Evolutionary conservation across 2,329 filamentous ascomycete species (phyloP), one percentile per base, ranked within the genome.

Genomic region (Cladosporium sp.): DNA sequence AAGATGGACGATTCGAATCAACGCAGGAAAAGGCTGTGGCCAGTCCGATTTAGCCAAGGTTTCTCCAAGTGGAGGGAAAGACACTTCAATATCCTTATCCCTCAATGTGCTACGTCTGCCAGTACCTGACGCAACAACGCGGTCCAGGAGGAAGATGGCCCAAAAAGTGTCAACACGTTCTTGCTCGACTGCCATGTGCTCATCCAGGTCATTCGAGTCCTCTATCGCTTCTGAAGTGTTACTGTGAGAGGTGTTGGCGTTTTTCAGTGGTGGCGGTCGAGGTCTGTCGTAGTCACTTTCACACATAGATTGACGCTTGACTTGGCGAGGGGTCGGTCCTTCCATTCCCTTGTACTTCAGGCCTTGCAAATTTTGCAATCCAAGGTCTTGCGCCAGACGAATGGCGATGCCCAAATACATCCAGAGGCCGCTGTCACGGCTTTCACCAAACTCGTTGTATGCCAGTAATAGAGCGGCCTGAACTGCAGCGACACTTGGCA

Each of bases 381-480:
- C 89, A 8, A 95, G 70, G 62, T 90, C 86, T 54, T 88, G 80
- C 0, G 85, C 85, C 82, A 90, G 87, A 3, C 89, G 84, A 53
- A 95, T 95, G 0, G 89, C 85, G 44, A 92, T 84, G 0, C 89
- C 90, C 1, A 95, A 75, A 63, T 95, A 95, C 89, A 95, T 95
- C 89, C 90, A 96, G 6, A 96, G 69, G 0, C 89, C 88, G 65
- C 89, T 95, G 63, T 95, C 90, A 60, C 91, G 87, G 57, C 89
- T 88, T 9, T 88, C 87, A 1, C 89, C 90, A 59, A 96, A 95
- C 38, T 91, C 86, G 58, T 95, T 89, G 62, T 95, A 95, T 0
- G 89, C 89, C 70, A 96, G 80, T 24, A 96, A 72, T 9, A 95
- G 70, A 43, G 86, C 90, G 1, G 89, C 88, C 61, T 95, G 89